Base-by-base conservation (phyloP, 2,329 filamentous ascomycete genomes). In the Corniculantispora saksenae region DNA sequence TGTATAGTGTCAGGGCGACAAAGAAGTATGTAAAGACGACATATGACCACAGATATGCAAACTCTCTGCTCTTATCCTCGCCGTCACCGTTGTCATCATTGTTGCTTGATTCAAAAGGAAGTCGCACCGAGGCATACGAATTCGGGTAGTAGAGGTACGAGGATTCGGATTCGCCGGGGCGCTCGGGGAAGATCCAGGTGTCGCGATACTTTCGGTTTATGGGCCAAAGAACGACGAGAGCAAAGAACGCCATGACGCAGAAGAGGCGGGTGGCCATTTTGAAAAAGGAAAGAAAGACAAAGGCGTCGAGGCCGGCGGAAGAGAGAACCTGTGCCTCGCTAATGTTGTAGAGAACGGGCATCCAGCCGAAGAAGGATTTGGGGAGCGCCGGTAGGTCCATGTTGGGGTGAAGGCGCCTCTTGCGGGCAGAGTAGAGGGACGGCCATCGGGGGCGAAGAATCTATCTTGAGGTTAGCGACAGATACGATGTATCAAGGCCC, bases 21-120 rank as follows among this genome's bases (percentile, higher is more conserved):
- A 98, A 99, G 59, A 98, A 84, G 80, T 97, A 99, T 1, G 93
- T 92, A 72, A 99, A 99, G n/a, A 91, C 83, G 17, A 97, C 86
- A 73, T 98, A 97, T 72, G 94, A 91, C 93, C 94, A 97, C 1
- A 97, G 80, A 71, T 94, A 97, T 9, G 71, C 67, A 13, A 63
- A 70, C 47, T 77, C 74, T 58, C 72, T 74, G 57, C 75, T 75
- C 62, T 69, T 72, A 48, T 79, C 77, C 67, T 75, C 9, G 35
- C 69, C 67, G 19, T 70, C 32, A n/a, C 66, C 67, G 2, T 65
- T 51, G 13, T 55, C 47, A 29, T 56, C 47, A 21, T 54, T 40
- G 35, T 40, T 35, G 0, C 25, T 43, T 8, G 57, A 17, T 3
- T 70, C 57, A n/a, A 72, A 45, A 2, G 64, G 54, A 4, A 68